Evolutionary conservation across 1,284 basidiomycete genomes (phyloP), one percentile per base, ranked within the genome.

Genomic region (Mycosarcoma maydis): DNA sequence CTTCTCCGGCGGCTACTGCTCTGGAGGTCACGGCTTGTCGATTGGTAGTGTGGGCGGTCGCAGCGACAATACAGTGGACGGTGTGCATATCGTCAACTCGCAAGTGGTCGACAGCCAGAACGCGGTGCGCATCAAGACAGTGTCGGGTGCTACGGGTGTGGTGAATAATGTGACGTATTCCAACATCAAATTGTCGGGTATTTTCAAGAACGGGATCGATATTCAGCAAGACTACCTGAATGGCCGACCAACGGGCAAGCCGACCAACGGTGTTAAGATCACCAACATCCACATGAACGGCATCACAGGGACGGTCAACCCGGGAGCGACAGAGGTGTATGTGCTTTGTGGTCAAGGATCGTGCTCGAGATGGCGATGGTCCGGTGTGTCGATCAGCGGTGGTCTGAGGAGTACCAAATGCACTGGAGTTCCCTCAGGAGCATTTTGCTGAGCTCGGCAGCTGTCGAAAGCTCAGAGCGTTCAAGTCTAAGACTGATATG

Each of bases 121-220:
- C 23, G 62, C 36, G 2, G 45, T 67, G 23, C 48, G 68, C 9
- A 52, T 72, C 62, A 71, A 71, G 62, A 61, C 62, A n/a, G 47
- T 61, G 13, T 46, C 37, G 14, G 50, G 48, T n/a, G 62, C 53
- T 1, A 61, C 45, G 7, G 68, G 68, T 6, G 23, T 20, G 23
- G 58, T 72, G 26, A 55, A 50, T 50, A 62, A 62, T 33, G 62
- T 72, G 20, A 49, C 51, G 22, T 72, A 54, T 32, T 37, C 47
- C n/a, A 41, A 56, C 33, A 49, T 67, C 32, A 36, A 30, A 4
- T 24, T 72, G 19, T 50, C 39, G 4, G 51, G 47, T 3, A 62
- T 72, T 22, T 13, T 26, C 30, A 38, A 55, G 47, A 51, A 59
- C 30, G 69, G 69, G 1, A 53, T 72, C n/a, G 55, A 47, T 10